Base-by-base conservation (phyloP, 768 basidiomycete species). In the Gloeostereum incarnatum region DNA sequence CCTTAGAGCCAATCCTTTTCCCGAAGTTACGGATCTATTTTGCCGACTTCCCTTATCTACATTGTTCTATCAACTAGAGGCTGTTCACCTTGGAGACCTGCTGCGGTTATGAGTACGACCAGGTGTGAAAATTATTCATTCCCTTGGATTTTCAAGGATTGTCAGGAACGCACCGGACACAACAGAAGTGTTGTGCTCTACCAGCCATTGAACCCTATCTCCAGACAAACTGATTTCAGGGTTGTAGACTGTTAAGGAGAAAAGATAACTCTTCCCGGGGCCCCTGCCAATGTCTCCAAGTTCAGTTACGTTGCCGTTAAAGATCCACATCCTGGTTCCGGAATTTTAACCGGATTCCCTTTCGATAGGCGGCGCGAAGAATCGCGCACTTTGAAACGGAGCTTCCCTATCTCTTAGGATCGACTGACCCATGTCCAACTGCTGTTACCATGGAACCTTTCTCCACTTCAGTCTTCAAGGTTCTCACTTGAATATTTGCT, bases 381-480 rank as follows among this genome's bases (percentile, higher is more conserved):
- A 76, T 69, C 67, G 66, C 46, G 51, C 67, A 60, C 73, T 73
- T 77, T 76, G 62, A 76, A 76, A 77, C 73, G 71, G 76, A 75
- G 38, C 38, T 39, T 39, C 38, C 38, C 38, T 39, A 39, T 39
- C 38, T 39, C 38, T 39, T 39, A 39, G 38, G 8, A 29, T 78
- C 76, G 76, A 80, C 78, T 82, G 68, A 81, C 78, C 78, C 78
- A 75, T 79, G 78, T 79, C 73, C 79, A 81, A 81, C 76, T 78
- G 75, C 77, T 80, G 78, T 81, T 79, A 78, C 73, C 79, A 79
- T 74, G 77, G 77, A 80, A 80, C 79, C 78, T 78, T 81, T 82
- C 78, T 78, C 79, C 79, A 81, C 79, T 81, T 81, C 79, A 80
- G 79, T 80, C 79, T 75, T 78, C 78, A 73, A 80, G 75, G 79